Conservation (phyloP, 1,139 yeast genomes). For the Pichia sp. region DNA sequence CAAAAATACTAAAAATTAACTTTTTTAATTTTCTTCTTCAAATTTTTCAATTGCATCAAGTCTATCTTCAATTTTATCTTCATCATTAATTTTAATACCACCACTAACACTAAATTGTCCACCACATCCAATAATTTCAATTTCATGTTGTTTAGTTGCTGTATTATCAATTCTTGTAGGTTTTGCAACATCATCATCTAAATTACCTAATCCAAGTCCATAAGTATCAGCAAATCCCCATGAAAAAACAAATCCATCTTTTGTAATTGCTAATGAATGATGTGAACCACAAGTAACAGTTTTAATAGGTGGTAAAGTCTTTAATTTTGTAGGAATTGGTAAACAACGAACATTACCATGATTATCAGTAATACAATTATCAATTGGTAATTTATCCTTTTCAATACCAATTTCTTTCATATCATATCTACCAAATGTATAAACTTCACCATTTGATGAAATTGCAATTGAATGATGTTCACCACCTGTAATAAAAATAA, state of each 20-base stretch:
- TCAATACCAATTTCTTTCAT: constrained; percentile 88
- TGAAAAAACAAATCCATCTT: constrained; percentile 78
- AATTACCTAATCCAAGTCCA: constrained; percentile 90
- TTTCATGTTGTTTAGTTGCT: constrained; percentile 76
- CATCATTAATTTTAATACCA: constrained; percentile 61
- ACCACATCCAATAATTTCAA: constrained; percentile 75
- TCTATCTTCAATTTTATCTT: constrained; percentile 51
- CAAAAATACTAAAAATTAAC: no score
- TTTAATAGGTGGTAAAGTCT: constrained; percentile 53
- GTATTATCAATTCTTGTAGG: constrained; percentile 89
- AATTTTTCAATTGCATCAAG: constrained; percentile 35
- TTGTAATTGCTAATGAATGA: constrained; percentile 81
- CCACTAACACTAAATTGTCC: constrained; percentile 93
- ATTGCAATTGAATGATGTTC: constrained; percentile 89
- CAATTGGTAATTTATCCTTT: constrained; percentile 45
- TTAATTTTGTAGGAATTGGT: constrained; percentile 71
- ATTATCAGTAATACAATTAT: constrained; percentile 59
- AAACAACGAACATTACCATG: constrained; percentile 83
- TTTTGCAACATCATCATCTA: constrained; percentile 81
- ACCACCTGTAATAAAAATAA: constrained; percentile 75
- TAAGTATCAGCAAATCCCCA: constrained; percentile 99
- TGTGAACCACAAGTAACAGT: constrained; percentile 81
- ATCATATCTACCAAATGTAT: constrained; percentile 85
- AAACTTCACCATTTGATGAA: constrained; percentile 63
- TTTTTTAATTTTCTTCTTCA: constrained; percentile 31